Conservation (phyloP, 305 asterid genomes). For the Plantago rigida region DNA sequence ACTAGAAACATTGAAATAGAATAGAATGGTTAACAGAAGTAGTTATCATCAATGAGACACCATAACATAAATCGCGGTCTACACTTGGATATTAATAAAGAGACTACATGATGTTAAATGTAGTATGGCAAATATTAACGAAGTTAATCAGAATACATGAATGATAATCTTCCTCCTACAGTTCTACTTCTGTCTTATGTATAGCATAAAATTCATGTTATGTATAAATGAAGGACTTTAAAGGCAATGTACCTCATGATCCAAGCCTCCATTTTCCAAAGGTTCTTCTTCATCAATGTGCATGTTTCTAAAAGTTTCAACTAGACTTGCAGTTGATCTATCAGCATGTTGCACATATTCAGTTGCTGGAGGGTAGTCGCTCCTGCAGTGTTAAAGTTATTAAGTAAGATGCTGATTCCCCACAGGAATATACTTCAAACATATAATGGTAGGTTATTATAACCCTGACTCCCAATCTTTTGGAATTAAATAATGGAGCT, state of each 20-base stretch:
- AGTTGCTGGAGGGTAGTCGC: slow-evolving; percentile 59
- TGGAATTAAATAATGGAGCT: slow-evolving; percentile 13
- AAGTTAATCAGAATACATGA: background rate
- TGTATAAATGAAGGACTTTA: background rate
- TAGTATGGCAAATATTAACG: slow-evolving; percentile 5
- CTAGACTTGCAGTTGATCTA: slow-evolving; percentile 75
- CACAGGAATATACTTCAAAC: background rate
- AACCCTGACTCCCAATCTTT: background rate
- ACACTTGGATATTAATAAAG: background rate
- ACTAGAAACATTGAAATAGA: slow-evolving; percentile 28
- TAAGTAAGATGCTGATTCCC: slow-evolving; percentile 7
- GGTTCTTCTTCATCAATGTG: slow-evolving; percentile 58
- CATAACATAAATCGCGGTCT: background rate
- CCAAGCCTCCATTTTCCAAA: slow-evolving; percentile 74
- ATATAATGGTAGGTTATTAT: background rate
- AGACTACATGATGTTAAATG: background rate
- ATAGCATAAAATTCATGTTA: background rate
- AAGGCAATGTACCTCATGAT: slow-evolving; percentile 49
- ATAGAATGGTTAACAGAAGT: background rate
- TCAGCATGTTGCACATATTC: slow-evolving; percentile 58
- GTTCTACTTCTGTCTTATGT: background rate
- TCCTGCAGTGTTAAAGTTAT: slow-evolving; percentile 25
- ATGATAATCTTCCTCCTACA: too few species aligned
- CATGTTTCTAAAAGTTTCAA: slow-evolving; percentile 71
- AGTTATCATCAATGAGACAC: slow-evolving; percentile 21